These are phyloP conservation scores for Discostella stelligeroides DNA, from an alignment of 108 stramenopile genomes.

Conservation along the genomic window DNA sequence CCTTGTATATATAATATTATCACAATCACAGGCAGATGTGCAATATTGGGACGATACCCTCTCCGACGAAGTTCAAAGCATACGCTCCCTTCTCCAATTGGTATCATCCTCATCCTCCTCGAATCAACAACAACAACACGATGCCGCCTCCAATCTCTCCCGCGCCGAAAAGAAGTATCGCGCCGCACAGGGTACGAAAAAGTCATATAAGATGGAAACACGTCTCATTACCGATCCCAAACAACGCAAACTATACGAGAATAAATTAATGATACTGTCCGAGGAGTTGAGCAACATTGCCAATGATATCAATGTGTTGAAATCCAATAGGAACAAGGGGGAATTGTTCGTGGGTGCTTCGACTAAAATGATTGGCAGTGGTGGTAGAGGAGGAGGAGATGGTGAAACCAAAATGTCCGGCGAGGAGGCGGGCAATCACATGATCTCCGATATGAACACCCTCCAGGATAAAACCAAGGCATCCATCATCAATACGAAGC, in stretches of 20 bases:
- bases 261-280: conserved; percentile 56
- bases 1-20: background rate
- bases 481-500: conserved; percentile 67
- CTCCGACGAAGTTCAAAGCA: conserved; percentile 65
- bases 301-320: conserved; percentile 72
- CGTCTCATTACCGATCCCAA: conserved; percentile 69
- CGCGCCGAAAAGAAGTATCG: conserved; percentile 70
- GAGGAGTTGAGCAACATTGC: conserved; percentile 60
- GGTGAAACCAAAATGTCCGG: conserved; percentile 49
- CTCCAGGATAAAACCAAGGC: conserved; percentile 87
- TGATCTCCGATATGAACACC: conserved; percentile 66
- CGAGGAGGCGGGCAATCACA: conserved; percentile 67
- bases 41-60: conserved; percentile 91
- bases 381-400: conserved; percentile 25
- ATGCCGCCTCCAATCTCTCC: conserved; percentile 52
- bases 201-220: conserved; percentile 86
- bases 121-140: conserved; percentile 16
- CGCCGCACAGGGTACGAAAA: conserved; percentile 70
- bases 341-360: conserved; percentile 65
- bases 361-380: no score
- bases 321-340: conserved; percentile 61
- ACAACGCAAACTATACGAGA: conserved; percentile 56
- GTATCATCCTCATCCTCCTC: conserved; percentile 15
- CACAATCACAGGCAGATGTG: conserved; percentile 65
- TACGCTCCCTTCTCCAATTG: conserved; percentile 56